Evolutionary conservation across 805 yeast species (phyloP), one percentile per base, ranked within the genome.

Genomic region (Lachancea sp.): DNA sequence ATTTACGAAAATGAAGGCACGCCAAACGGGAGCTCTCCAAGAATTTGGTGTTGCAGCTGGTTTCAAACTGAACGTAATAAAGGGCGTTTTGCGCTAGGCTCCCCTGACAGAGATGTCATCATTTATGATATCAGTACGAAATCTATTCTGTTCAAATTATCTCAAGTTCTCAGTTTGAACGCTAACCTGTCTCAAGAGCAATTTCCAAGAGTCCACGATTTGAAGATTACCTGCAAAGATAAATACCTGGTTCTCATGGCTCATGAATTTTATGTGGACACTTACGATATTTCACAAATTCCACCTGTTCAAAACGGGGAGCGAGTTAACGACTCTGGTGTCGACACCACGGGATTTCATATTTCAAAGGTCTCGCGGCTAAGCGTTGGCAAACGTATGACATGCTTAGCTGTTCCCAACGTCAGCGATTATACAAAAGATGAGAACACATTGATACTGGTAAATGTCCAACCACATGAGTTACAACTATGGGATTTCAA

Each of bases 401-500:
- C 91, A 0, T 79, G 87, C 2, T 74, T 89, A 30, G 67, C 81
- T 0, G 66, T 79, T 1, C 79, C 89, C 18, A 48, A 50, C 26
- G 17, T 34, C 7, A 34, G 31, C 20, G 38, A 42, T 17, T 38
- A 45, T 2, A 37, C 26, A 42, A 47, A 41, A 1, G 32, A 44
- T 13, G 32, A 29, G 13, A 39, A 49, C 17, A 47, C 57, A 35
- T 67, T 77, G 48, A 68, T 79, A 8, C 63, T 88, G 35, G 70
- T 87, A 19, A 85, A 81, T 54, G 75, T 81, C 16, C 78, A 79
- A 13, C 83, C 87, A 0, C 88, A 84, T 55, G 93, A 85, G 57
- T 62, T 88, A 8, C 93, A 86, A 54, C 66, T 88, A 3, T 87
- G 95, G 95, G 86, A 87, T 52, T 77, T 85, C 49, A 62, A 72